These are phyloP conservation scores for Saccharomyces hybrid DNA, from an alignment of 1,139 yeast species.

Conservation along the genomic window DNA sequence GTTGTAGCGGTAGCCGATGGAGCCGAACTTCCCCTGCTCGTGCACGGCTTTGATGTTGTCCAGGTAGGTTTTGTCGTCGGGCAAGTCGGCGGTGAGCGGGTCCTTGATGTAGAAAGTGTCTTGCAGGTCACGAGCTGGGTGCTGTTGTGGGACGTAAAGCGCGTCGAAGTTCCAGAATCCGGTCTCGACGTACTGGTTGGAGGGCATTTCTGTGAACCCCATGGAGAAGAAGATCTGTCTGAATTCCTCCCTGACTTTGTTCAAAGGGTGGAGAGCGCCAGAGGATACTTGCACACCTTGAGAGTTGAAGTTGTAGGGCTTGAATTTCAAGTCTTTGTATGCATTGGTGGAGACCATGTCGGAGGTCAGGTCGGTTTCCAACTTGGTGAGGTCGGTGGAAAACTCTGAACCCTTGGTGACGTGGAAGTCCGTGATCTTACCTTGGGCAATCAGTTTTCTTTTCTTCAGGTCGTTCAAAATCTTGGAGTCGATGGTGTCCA, in stretches of 20 bases:
- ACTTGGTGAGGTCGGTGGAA: conserved; percentile 66
- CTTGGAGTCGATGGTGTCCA: conserved; percentile 54
- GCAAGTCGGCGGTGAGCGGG: conserved; percentile 71
- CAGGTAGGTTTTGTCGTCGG: conserved; percentile 73
- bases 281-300: conserved; percentile 82
- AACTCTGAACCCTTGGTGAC: conserved; percentile 79
- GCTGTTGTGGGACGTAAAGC: conserved; percentile 95
- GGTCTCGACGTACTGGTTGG: conserved; percentile 93
- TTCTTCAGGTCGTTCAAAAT: conserved; percentile 82
- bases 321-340: conserved; percentile 81
- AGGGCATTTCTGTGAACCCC: conserved; percentile 99
- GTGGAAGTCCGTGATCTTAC: conserved; percentile 68
- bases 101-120: conserved; percentile 96
- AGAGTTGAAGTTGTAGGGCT: conserved; percentile 92
- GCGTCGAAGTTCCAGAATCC: conserved; percentile 99
- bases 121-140: conserved; percentile 98
- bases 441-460: conserved; percentile 73
- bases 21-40: conserved; percentile 84
- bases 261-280: conserved; percentile 95
- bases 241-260: conserved; percentile 94
- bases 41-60: conserved; percentile 76
- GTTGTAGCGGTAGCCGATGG: conserved; percentile 96
- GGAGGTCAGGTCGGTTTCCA: conserved; percentile 88
- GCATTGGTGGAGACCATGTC: conserved; percentile 79
- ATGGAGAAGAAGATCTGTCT: conserved; percentile 93